Evolutionary conservation across 306 rosid species (phyloP).

Genomic region (Echinosophora koreensis): DNA sequence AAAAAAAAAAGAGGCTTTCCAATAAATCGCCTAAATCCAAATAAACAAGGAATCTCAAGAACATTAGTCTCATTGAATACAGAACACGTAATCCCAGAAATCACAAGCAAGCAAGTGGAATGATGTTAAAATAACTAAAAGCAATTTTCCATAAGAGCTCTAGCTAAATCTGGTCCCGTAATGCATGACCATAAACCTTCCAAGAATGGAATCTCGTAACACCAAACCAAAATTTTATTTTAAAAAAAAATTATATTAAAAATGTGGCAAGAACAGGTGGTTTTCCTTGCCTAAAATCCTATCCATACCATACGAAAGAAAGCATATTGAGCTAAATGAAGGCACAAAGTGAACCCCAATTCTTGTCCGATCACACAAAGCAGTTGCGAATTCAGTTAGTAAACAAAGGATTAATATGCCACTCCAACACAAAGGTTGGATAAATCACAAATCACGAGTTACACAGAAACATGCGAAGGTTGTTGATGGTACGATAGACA

Average conservation of each 20-base stretch:
- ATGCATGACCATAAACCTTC: slow-evolving; percentile 4
- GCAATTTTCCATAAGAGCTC: neutral
- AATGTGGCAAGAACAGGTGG: slow-evolving; percentile 28
- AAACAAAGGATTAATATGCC: slow-evolving; percentile 48
- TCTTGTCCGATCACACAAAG: slow-evolving; percentile 49
- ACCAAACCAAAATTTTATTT: slow-evolving; percentile 19
- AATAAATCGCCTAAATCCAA: too few relatives aligned
- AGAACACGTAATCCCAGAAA: neutral
- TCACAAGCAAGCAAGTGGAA: slow-evolving; percentile 21
- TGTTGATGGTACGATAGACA: slow-evolving; percentile 50
- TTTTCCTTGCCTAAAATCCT: slow-evolving; percentile 28
- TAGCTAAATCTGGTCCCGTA: neutral
- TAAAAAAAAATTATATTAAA: neutral
- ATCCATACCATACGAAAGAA: slow-evolving; percentile 27
- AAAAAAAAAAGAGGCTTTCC: too few relatives aligned
- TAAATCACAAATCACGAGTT: slow-evolving; percentile 55
- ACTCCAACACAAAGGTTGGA: slow-evolving; percentile 53
- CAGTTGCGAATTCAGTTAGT: slow-evolving; percentile 51
- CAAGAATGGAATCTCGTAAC: slow-evolving; percentile 25
- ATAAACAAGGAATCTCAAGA: neutral
- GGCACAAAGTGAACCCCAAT: slow-evolving; percentile 40
- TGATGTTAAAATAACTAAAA: neutral
- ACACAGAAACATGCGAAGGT: slow-evolving; percentile 46
- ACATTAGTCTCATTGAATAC: neutral
- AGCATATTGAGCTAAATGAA: slow-evolving; percentile 30